Evolutionary conservation across 1,284 basidiomycete species (phyloP).

Genomic region (Fomitopsis pinicola): DNA sequence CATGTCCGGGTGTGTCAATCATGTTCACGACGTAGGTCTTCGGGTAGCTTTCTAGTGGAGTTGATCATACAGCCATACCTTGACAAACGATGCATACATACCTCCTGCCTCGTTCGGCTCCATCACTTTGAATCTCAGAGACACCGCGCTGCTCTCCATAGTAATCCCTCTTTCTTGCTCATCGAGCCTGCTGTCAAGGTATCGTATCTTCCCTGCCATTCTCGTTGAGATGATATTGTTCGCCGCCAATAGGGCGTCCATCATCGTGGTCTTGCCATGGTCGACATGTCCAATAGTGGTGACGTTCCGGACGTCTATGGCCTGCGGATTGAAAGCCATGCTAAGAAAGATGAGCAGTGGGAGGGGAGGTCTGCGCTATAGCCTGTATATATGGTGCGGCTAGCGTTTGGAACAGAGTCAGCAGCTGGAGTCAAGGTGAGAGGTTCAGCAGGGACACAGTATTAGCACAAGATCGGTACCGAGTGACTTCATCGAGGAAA

Average conservation of each 20-base stretch:
- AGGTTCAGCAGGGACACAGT: not conserved
- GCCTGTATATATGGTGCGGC: not conserved
- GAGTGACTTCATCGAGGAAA: not conserved
- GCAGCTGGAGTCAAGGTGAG: not conserved
- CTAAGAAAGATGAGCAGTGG: not conserved
- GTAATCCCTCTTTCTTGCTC: slow-evolving; percentile 98
- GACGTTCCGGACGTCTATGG: slow-evolving; percentile 66
- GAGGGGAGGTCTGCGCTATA: not conserved
- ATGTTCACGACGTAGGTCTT: slow-evolving; percentile 85
- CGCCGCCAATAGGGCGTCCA: slow-evolving; percentile 92
- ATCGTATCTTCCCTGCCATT: slow-evolving; percentile 96
- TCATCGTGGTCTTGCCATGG: slow-evolving; percentile 93
- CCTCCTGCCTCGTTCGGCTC: slow-evolving; percentile 45
- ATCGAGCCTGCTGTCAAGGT: slow-evolving; percentile 94
- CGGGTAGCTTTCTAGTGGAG: slow-evolving; percentile 42
- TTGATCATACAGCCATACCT: slow-evolving; percentile 21
- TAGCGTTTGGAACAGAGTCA: not conserved
- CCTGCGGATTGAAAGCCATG: slow-evolving; percentile 35
- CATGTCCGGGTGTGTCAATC: slow-evolving; percentile 98
- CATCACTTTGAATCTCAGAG: slow-evolving; percentile 78
- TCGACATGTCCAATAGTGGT: slow-evolving; percentile 85
- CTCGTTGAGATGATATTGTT: slow-evolving; percentile 96
- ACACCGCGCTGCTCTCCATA: slow-evolving; percentile 97
- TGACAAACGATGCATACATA: slow-evolving; percentile 19
- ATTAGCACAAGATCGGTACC: not conserved